A percentile compares a stretch with the other conserved stretches of the same genome.
These are phyloP conservation scores for Yamadazyma triangularis DNA, from an alignment of 1,139 yeast species.

Conservation along the genomic window DNA sequence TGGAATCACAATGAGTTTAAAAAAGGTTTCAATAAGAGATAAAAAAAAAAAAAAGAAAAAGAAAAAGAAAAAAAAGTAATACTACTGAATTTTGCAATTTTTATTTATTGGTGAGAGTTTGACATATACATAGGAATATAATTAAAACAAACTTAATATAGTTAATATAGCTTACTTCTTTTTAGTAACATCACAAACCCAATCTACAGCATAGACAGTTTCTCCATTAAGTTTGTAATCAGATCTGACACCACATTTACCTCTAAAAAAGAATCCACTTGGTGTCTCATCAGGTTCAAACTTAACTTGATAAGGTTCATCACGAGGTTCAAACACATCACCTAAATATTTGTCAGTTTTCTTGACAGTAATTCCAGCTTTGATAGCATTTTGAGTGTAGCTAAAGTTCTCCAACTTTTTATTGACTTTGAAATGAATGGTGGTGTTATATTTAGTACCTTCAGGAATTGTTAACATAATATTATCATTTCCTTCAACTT, in stretches of 20 bases:
- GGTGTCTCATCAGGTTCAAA: slow-evolving; percentile 40
- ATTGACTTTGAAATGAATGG: slow-evolving; percentile 32
- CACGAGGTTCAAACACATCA: slow-evolving; percentile 27
- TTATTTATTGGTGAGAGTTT: no score
- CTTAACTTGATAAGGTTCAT: slow-evolving; percentile 21
- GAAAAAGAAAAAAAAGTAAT: no score
- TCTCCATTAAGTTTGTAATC: slow-evolving; percentile 32
- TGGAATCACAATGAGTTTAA: neutral
- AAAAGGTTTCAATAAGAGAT: no score
- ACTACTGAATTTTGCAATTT: no score
- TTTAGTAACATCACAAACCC: slow-evolving; percentile 34
- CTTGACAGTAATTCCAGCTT: slow-evolving; percentile 34
- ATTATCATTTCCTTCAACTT: slow-evolving; percentile 25
- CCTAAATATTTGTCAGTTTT: slow-evolving; percentile 30
- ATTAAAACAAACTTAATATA: no score
- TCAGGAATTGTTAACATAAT: slow-evolving; percentile 35
- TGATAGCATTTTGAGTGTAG: slow-evolving; percentile 36
- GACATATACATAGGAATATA: no score
- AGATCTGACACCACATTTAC: slow-evolving; percentile 28
- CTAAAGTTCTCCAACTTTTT: slow-evolving; percentile 27
- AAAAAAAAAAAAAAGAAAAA: neutral
- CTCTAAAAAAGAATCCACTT: slow-evolving; percentile 39
- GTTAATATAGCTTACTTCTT: no score
- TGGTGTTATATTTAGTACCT: slow-evolving; percentile 30
- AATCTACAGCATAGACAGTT: slow-evolving; percentile 23